A percentile compares a stretch with the other conserved stretches of the same genome.
Conservation (phyloP, 2,329 filamentous ascomycete species). For the Lasiodiplodia gonubiensis region DNA sequence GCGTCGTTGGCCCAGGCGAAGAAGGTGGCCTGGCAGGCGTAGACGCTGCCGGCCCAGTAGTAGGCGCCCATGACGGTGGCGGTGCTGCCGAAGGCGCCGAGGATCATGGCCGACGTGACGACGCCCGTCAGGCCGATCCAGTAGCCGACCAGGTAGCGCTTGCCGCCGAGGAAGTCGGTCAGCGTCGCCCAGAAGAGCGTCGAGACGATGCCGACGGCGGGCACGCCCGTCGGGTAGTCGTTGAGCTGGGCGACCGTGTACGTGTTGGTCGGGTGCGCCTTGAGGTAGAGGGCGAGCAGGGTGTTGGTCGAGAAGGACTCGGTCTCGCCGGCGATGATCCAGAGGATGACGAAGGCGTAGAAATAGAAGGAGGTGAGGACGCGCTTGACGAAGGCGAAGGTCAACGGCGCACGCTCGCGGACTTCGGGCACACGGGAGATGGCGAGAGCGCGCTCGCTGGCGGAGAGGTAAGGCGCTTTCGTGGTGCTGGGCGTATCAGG, state of each 20-base stretch:
- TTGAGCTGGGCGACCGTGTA: conserved; percentile 59
- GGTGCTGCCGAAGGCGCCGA: conserved; percentile 59
- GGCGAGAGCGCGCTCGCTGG: conserved; percentile 50
- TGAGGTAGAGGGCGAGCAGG: conserved; percentile 60
- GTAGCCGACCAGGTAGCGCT: conserved; percentile 69
- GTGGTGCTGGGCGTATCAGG: conserved; percentile 53
- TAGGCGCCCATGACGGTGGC: conserved; percentile 67
- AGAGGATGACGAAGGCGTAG: conserved; percentile 70
- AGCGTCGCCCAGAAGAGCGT: conserved; percentile 73
- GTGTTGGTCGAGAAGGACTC: conserved; percentile 73
- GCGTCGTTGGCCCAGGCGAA: conserved; percentile 79
- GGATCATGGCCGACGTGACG: conserved; percentile 65
- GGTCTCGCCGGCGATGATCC: conserved; percentile 73
- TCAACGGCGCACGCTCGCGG: conserved; percentile 55
- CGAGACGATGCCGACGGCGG: conserved; percentile 58
- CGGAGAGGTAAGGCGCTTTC: conserved; percentile 50
- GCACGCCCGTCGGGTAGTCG: conserved; percentile 60
- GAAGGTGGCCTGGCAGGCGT: conserved; percentile 75
- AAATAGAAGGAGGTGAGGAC: conserved; percentile 67
- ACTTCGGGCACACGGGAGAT: conserved; percentile 54
- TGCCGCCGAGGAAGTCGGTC: conserved; percentile 68
- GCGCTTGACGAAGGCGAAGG: conserved; percentile 57
- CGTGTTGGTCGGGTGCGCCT: conserved; percentile 50
- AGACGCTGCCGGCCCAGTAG: conserved; percentile 72
- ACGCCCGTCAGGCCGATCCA: conserved; percentile 71